Evolutionary conservation across 1,284 basidiomycete species (phyloP), one percentile per base, ranked within the genome.

Genomic region (Rhodotorula glutinis): DNA sequence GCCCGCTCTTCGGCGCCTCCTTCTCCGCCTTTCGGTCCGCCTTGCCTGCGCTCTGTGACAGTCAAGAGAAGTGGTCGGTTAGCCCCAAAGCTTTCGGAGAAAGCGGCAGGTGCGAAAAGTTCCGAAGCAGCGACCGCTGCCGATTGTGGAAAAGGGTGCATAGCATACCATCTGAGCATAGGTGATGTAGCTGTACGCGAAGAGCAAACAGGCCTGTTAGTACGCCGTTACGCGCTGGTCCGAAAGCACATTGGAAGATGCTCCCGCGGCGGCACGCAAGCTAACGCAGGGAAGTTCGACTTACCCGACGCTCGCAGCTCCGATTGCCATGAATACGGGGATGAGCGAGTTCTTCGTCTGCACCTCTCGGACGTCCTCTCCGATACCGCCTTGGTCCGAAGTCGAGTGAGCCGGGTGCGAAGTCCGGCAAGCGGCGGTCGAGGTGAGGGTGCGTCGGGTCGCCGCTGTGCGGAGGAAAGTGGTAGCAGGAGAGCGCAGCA

Each of bases 341-440:
- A 51, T 27, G 9, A 29, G 27, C 3, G 54, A 40, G 49, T 63
- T 63, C 55, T 63, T 63, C 27, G 33, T 4, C 40, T 43, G 21
- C 10, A n/a, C 33, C 30, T 63, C 61, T 19, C 38, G 49, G 11
- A 40, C 29, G 49, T 63, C 61, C 29, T 57, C 54, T 29, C 54
- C 54, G 29, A 63, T 40, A 10, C n/a, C 16, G 16, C 40, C 47
- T 10, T 21, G 25, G 5, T 17, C 58, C 49, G 49, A 51, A 5
- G 14, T 44, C 25, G 44, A 47, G 23, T n/a, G 38, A 2, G 40
- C 19, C 13, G n/a, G 46, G 23, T 23, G 54, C 23, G 41, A 40
- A 9, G 55, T 56, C 55, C 8, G 62, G 17, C 30, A 25, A 13
- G 25, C 23, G 4, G 51, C 5, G 17, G 55, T 25, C 38, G 62